Base-by-base conservation (phyloP, 2,329 filamentous ascomycete genomes). In the Talaromyces islandicus region DNA sequence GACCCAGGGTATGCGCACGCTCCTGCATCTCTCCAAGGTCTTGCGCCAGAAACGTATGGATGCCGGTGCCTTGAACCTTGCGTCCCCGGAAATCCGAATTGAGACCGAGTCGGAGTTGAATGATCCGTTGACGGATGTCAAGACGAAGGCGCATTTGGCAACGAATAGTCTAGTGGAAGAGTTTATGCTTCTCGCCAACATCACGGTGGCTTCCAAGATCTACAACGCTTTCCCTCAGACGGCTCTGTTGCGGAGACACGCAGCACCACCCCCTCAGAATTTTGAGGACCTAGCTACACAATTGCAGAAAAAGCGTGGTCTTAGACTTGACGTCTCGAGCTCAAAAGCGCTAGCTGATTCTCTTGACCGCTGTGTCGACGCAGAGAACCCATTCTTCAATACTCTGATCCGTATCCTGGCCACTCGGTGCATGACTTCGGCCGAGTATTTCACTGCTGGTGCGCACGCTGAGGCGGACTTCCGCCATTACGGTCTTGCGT, bases 151-250 rank as follows among this genome's bases (percentile, higher is more conserved):
- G 68, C 86, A 92, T 56, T 86, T 99, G 41, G 92, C 94, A 70
- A 99, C 94, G 57, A 99, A 97, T 79, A 97, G 93, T 24, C 85
- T 99, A 5, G 95, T 99, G 29, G 94, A 99, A 73, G 94, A 99
- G 73, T 97, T 99, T 82, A 99, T 99, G 94, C 82, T 99, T 71
- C 89, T 97, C 73, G 95, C 94, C 81, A 99, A 99, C 78, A 92
- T 91, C 70, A 93, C 89, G 67, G 95, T 99, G 30, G 94, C 93
- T 7, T 84, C 87, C 65, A 93, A 91, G 74, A 95, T 96, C 71
- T 91, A 96, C 78, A 85, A 90, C 54, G 87, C 92, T 2, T 97
- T 97, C 76, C 93, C 94, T 0, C 93, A 99, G 75, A 97, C 92
- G 0, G 94, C 94, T 54, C 87, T 99, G 68, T 85, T 99, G 17